phyloP scores from a whole-genome alignment of 2,329 filamentous ascomycete species.

The Cladophialophora psammophila region DNA sequence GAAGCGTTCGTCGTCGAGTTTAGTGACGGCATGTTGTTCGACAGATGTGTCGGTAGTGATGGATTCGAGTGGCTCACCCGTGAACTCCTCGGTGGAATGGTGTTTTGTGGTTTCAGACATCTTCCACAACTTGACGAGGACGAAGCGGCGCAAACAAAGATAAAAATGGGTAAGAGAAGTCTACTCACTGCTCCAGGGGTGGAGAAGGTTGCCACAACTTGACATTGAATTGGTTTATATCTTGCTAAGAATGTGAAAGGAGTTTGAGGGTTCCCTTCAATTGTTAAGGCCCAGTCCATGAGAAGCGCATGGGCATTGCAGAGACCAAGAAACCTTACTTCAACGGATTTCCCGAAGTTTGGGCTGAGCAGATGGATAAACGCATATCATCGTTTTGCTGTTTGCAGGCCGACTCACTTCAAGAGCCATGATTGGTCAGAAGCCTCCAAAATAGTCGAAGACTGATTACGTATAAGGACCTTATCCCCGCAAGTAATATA shows the following conservation, averaged over 20 bases:
- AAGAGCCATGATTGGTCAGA: background rate
- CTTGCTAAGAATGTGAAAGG: background rate
- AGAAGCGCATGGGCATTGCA: background rate
- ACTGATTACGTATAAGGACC: background rate
- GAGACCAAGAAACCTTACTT: background rate
- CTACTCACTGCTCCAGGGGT: slow-evolving; percentile 1
- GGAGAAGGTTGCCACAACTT: background rate
- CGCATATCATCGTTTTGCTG: background rate
- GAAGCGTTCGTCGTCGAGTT: slow-evolving; percentile 12
- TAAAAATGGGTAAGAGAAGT: background rate
- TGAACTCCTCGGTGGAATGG: background rate
- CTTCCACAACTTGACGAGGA: background rate
- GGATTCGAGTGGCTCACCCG: background rate
- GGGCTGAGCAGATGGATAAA: too few species aligned
- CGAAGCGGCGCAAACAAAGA: background rate
- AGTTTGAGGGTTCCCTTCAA: background rate
- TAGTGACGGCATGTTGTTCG: slow-evolving; percentile 14
- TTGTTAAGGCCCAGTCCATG: background rate
- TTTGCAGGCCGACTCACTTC: background rate
- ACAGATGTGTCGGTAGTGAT: background rate
- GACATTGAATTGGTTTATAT: slow-evolving; percentile 9
- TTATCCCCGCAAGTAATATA: background rate
- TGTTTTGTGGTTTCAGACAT: slow-evolving; percentile 7
- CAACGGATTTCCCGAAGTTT: too few species aligned
- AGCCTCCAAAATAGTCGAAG: background rate